Evolutionary conservation across 192 early-diverging fungal species (phyloP).

Genomic region (Coemansia umbellata): DNA sequence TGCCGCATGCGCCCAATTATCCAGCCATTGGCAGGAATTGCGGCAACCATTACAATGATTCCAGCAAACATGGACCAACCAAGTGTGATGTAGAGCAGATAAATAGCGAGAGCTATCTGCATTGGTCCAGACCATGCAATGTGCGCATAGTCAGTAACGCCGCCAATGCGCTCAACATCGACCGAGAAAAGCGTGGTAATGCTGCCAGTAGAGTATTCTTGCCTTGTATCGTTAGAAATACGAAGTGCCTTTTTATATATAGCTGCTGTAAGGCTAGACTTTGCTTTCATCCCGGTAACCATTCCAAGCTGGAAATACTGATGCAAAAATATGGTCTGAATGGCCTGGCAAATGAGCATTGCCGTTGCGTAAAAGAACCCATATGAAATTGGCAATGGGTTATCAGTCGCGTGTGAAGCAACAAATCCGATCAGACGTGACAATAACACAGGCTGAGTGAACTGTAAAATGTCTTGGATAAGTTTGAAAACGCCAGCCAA

Average conservation of each 20-base stretch:
- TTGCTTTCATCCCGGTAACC: conserved; percentile 66
- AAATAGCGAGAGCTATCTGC: conserved; percentile 72
- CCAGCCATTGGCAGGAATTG: conserved; percentile 71
- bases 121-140: conserved; percentile 72
- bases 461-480: conserved; percentile 68
- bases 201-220: conserved; percentile 74
- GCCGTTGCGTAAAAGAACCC: conserved; percentile 76
- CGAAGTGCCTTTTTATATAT: conserved; percentile 83
- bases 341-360: conserved; percentile 72
- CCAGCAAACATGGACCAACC: conserved; percentile 82
- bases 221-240: conserved; percentile 75
- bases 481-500: conserved; percentile 78
- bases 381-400: conserved; percentile 60
- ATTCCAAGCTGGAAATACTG: conserved; percentile 84
- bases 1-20: conserved; percentile 62
- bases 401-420: conserved; percentile 17
- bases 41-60: conserved; percentile 75
- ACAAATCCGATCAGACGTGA: conserved; percentile 65
- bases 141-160: conserved; percentile 67
- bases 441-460: conserved; percentile 78
- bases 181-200: conserved; percentile 67
- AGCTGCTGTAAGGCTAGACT: conserved; percentile 68
- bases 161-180: conserved; percentile 61
- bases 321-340: conserved; percentile 78
- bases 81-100: conserved; percentile 76